These are phyloP conservation scores for Oxalis stricta DNA, from an alignment of 441 rosid genomes.

Conservation along the genomic window DNA sequence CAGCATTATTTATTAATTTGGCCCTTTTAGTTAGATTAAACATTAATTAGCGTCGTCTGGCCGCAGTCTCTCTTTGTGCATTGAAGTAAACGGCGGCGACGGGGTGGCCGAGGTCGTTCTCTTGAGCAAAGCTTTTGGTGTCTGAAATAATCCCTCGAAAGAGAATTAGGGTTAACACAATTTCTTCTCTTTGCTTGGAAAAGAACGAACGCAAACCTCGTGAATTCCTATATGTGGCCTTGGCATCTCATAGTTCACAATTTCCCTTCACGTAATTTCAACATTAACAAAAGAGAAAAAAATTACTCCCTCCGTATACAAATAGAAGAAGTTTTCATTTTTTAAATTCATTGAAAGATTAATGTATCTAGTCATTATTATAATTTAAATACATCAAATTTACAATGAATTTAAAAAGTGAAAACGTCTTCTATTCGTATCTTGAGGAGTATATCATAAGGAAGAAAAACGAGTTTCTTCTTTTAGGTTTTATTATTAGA, in stretches of 20 bases:
- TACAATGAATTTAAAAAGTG: too few relatives aligned
- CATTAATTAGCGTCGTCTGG: slow-evolving; percentile 38
- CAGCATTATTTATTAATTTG: neutral
- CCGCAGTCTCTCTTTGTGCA: slow-evolving; percentile 64
- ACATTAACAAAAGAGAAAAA: neutral
- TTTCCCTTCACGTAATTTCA: slow-evolving; percentile 33
- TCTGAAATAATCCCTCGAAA: slow-evolving; percentile 47
- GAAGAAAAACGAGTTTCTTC: too few relatives aligned
- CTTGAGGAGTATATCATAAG: too few relatives aligned
- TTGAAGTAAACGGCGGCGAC: slow-evolving; percentile 80
- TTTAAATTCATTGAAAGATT: too few relatives aligned
- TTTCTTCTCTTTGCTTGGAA: slow-evolving; percentile 50
- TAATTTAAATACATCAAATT: too few relatives aligned
- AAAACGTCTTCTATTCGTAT: too few relatives aligned
- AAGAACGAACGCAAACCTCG: slow-evolving; percentile 54
- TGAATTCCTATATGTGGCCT: slow-evolving; percentile 72
- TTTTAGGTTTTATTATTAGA: too few relatives aligned
- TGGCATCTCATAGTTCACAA: slow-evolving; percentile 59
- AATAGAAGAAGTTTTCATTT: too few relatives aligned
- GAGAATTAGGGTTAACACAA: slow-evolving; percentile 21
- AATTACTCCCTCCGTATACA: neutral
- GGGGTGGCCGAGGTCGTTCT: slow-evolving; percentile 50
- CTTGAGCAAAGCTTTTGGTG: slow-evolving; percentile 44
- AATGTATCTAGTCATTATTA: too few relatives aligned
- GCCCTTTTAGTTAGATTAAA: neutral